Evolutionary conservation across 164 flowering plant species (phyloP), one percentile per base, ranked within the genome.

Genomic region (Dillenia turbinata): DNA sequence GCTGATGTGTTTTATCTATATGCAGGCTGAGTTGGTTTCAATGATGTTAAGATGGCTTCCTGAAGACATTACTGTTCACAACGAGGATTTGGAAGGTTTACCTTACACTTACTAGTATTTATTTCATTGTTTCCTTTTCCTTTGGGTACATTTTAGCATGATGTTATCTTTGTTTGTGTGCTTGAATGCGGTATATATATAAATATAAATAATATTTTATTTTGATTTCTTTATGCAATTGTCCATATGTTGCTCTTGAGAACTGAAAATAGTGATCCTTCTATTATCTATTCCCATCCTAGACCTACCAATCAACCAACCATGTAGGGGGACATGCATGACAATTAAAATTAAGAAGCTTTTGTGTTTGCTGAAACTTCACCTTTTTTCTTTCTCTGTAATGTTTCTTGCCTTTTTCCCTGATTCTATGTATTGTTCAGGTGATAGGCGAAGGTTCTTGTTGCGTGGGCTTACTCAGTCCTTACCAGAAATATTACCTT

Each of bases 1-100:
- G 10, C 43, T 54, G 16, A 10, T 13, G 24, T 54, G 44, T 68
- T 60, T 1, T 14, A 13, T 44, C 47, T n/a, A 72, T 33, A 33
- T 66, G 15, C 73, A 95, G 97, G 97, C 99, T 59, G 98, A 92
- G 78, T 60, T 95, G 82, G 96, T 95, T 56, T 66, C 85, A 47
- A 92, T 95, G 96, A 77, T 84, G 73, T 80, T 95, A 61, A 84
- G 99, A 72, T 95, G 99, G 98, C 96, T 95, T 80, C 99, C 99
- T 49, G 99, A 95, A 86, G 99, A 95, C 77, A 90, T 95, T 58
- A 92, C 96, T 12, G 97, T 95, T 69, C 99, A 95, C 75, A 92
- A 95, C 81, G 98, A 92, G 78, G 99, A 95, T 71, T 75, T 95
- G 59, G 99, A 95, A 90, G 99, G 99, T 92, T 56, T 65, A 54